Evolutionary conservation across 176 grass and related monocot species (phyloP).

Genomic region (Carex pumila): DNA sequence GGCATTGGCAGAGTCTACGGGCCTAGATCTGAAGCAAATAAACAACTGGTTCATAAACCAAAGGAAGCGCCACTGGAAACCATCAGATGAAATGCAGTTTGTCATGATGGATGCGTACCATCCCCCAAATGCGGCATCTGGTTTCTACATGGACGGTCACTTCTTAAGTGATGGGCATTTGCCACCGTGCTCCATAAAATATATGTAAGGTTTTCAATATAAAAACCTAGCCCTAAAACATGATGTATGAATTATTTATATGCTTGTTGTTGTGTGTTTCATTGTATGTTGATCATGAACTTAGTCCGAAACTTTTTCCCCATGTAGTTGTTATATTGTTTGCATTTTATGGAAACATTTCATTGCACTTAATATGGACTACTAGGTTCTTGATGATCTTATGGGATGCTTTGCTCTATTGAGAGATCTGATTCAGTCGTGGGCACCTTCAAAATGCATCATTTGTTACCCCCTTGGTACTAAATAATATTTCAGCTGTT

Average conservation of each 20-base stretch:
- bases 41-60: constrained; percentile 99
- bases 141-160: constrained; percentile 80
- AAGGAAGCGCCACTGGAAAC: constrained; percentile 97
- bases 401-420: background rate
- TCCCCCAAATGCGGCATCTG: constrained; percentile 25
- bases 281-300: background rate
- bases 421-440: background rate
- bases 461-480: background rate
- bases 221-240: background rate
- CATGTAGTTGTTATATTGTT: background rate
- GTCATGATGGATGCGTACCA: constrained; percentile 88
- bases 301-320: background rate
- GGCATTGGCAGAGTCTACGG: constrained; percentile 61
- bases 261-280: constrained; percentile 12
- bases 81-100: constrained; percentile 85
- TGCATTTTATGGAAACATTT: background rate
- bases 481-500: background rate
- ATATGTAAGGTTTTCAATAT: constrained; percentile 10
- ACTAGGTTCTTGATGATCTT: background rate
- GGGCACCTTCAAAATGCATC: background rate
- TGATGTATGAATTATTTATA: background rate
- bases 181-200: constrained; percentile 39
- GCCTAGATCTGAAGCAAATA: constrained; percentile 93
- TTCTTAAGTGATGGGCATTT: constrained; percentile 57
- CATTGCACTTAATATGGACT: background rate